These are phyloP conservation scores for Aspergillus amoenus DNA, from an alignment of 2,329 filamentous ascomycete species.

Conservation along the genomic window DNA sequence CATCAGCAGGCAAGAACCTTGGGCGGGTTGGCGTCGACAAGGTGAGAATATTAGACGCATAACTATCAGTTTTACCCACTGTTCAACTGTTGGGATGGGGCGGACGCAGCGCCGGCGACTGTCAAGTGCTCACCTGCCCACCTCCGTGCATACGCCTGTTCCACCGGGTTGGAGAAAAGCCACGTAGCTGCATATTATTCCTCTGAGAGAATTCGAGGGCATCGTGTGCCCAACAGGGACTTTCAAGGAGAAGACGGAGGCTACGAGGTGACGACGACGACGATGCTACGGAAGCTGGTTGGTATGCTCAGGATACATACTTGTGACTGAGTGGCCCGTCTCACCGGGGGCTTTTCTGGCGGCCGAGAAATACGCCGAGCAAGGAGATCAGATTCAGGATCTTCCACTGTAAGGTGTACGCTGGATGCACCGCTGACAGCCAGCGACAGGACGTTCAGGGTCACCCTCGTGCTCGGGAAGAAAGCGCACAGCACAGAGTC, in stretches of 20 bases:
- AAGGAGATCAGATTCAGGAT: background rate
- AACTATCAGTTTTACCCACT: background rate
- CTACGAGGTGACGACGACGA: background rate
- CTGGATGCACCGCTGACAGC: background rate
- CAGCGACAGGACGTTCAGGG: background rate
- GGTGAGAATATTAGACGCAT: constrained; percentile 8
- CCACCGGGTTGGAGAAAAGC: constrained; percentile 21
- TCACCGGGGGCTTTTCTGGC: background rate
- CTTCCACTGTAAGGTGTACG: background rate
- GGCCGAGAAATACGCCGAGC: constrained; percentile 8
- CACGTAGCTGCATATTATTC: constrained; percentile 22
- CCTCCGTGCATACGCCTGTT: constrained; percentile 21
- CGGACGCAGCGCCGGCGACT: constrained; percentile 8
- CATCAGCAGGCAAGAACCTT: constrained; percentile 6
- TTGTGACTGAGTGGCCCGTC: background rate
- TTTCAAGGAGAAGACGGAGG: constrained; percentile 5
- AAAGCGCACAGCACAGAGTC: constrained; percentile 4
- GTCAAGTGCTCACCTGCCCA: constrained; percentile 24
- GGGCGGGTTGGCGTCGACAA: constrained; percentile 2
- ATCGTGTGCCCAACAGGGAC: constrained; percentile 22
- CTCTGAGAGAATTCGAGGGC: constrained; percentile 9
- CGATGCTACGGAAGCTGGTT: background rate
- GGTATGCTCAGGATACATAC: background rate
- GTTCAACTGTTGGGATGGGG: constrained; percentile 3
- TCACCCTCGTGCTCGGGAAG: background rate